Evolutionary conservation across 1,284 basidiomycete species (phyloP), one percentile per base, ranked within the genome.

Genomic region (Paramarasmius palmivorus): DNA sequence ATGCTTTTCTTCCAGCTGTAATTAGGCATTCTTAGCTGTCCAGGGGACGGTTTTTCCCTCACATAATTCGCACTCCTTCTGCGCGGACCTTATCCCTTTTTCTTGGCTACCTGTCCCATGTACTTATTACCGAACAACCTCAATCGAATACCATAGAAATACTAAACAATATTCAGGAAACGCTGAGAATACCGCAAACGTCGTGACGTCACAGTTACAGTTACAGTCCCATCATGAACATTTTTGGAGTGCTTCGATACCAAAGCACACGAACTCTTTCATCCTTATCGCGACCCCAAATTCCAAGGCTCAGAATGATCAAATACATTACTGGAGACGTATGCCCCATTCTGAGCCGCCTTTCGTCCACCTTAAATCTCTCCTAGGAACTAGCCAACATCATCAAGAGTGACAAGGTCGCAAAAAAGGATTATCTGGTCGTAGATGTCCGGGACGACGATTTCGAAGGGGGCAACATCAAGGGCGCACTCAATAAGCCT

Each of bases 371-470:
- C 44, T 4, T 17, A 6, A 29, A n/a, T 32, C 9, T 29, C n/a
- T 22, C 14, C n/a, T 26, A 92, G 88, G 83, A 89, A 65, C 81
- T 92, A 37, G 82, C 82, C 29, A 67, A 70, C 19, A 68, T 90
- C 55, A 84, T 92, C 59, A 89, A 84, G 68, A 76, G 74, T 59
- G 78, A 77, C 53, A 84, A 84, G 61, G 71, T 75, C 40, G 70
- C 81, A 10, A 68, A 73, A 63, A 81, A 82, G 64, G 88, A 91
- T 65, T 92, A 85, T 64, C 69, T 86, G 36, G 77, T 92, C 38
- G 77, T 92, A 37, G 90, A 92, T 65, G 90, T 92, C 32, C 83
- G 90, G 15, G 90, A 91, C 65, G 81, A 85, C 55, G 90, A 92
- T 61, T 88, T 77, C 66, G 72, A 66, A 17, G 90, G 90, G 58